Conservation (phyloP, 2,329 filamentous ascomycete genomes). For the Simplicillium aogashimaense region DNA sequence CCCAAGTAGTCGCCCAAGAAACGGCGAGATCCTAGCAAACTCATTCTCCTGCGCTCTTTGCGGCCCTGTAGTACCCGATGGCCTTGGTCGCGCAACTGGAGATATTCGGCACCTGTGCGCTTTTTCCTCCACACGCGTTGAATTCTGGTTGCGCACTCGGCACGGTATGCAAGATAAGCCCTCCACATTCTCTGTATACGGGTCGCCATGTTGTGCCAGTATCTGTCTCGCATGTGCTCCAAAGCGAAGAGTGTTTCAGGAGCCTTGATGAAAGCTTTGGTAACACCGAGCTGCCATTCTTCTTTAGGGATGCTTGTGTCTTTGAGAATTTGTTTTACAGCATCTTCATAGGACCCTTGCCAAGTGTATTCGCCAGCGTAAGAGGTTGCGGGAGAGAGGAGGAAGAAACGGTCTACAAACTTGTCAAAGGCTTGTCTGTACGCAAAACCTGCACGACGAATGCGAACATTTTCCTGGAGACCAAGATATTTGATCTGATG, state of each 20-base stretch:
- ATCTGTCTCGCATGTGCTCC: slow-evolving; percentile 94
- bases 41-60: slow-evolving; percentile 87
- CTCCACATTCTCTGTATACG: slow-evolving; percentile 96
- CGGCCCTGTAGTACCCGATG: slow-evolving; percentile 71
- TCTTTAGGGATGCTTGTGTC: slow-evolving; percentile 92
- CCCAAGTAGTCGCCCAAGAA: slow-evolving; percentile 95
- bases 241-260: slow-evolving; percentile 94
- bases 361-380: slow-evolving; percentile 97
- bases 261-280: slow-evolving; percentile 96
- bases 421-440: slow-evolving; percentile 97
- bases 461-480: slow-evolving; percentile 98
- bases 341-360: slow-evolving; percentile 79
- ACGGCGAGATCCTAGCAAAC: slow-evolving; percentile 79
- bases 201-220: slow-evolving; percentile 99
- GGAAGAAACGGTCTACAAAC: slow-evolving; percentile 94
- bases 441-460: slow-evolving; percentile 90
- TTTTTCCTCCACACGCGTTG: slow-evolving; percentile 94
- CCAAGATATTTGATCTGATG: slow-evolving; percentile 99
- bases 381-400: slow-evolving; percentile 86
- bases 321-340: slow-evolving; percentile 85
- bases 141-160: slow-evolving; percentile 86
- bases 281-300: slow-evolving; percentile 94
- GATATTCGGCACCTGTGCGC: slow-evolving; percentile 78
- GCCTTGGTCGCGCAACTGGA: slow-evolving; percentile 80
- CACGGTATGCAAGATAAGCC: slow-evolving; percentile 86